Evolutionary conservation across 441 rosid species (phyloP).

Genomic region (Gossypium davidsonii): DNA sequence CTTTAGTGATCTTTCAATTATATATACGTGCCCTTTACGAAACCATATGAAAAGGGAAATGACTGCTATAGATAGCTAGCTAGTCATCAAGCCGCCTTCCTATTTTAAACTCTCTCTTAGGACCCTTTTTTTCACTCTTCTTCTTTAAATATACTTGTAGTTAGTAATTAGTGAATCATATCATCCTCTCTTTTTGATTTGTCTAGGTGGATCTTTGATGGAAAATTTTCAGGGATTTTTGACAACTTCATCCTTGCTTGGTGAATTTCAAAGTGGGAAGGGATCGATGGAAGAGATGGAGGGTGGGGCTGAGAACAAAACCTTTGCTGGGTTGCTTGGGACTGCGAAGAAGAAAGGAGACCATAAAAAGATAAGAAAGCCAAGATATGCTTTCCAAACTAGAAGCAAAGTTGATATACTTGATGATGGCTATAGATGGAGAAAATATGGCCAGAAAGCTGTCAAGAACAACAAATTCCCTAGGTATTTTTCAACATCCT

Average conservation of each 20-base stretch:
- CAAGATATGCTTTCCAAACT: constrained; percentile 54
- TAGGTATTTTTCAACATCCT: constrained; percentile 22
- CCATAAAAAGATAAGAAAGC: constrained; percentile 40
- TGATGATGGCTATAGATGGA: constrained; percentile 69
- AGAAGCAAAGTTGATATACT: constrained; percentile 68
- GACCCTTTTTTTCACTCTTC: background rate
- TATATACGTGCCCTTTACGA: constrained; percentile 38
- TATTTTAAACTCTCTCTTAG: background rate
- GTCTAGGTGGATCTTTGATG: constrained; percentile 10
- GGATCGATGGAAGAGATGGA: constrained; percentile 29
- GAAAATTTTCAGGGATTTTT: constrained; percentile 21
- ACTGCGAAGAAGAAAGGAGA: constrained; percentile 19
- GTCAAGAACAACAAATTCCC: constrained; percentile 62
- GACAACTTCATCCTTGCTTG: constrained; percentile 11
- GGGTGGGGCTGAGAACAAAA: background rate
- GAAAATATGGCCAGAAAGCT: constrained; percentile 67
- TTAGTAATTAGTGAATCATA: background rate
- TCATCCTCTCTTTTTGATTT: background rate
- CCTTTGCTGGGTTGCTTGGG: background rate
- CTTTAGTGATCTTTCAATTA: background rate
- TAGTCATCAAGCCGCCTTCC: constrained; percentile 26
- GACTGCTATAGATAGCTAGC: background rate
- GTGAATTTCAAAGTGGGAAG: constrained; percentile 20
- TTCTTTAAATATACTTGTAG: background rate
- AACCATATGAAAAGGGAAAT: constrained; percentile 12